Evolutionary conservation across 192 early-diverging fungal species (phyloP).

Genomic region (Linnemannia zychae): DNA sequence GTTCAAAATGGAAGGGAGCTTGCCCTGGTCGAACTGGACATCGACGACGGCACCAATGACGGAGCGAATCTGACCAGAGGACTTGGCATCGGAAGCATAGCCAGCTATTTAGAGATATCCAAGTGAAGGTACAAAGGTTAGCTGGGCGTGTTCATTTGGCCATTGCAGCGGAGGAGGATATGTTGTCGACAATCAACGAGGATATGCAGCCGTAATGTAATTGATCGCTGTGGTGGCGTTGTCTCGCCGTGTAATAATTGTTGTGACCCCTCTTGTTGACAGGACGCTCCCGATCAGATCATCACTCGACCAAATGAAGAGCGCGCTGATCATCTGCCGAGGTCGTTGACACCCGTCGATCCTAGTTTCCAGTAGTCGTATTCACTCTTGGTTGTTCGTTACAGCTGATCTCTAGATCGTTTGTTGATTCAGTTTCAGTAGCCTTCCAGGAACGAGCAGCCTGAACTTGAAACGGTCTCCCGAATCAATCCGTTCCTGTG

Average conservation of each 20-base stretch:
- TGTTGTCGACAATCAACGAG: background rate
- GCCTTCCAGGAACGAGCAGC: background rate
- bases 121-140: background rate
- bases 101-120: conserved; percentile 27
- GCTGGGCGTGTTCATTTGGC: background rate
- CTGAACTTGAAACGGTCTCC: conserved; percentile 3
- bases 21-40: conserved; percentile 93
- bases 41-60: conserved; percentile 99
- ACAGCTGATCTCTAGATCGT: background rate
- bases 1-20: conserved; percentile 94
- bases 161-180: background rate
- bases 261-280: background rate
- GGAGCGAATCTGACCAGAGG: conserved; percentile 52
- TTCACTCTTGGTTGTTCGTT: background rate
- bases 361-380: background rate
- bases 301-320: background rate
- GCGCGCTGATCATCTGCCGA: conserved; percentile 1
- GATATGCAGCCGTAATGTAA: background rate
- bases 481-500: conserved; percentile 6
- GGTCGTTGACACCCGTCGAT: background rate
- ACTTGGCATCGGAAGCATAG: conserved; percentile 54
- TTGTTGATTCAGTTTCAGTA: background rate
- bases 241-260: background rate
- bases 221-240: background rate
- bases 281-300: background rate